These are phyloP conservation scores for Saraca asoca DNA, from an alignment of 331 rosid species.

Conservation along the genomic window DNA sequence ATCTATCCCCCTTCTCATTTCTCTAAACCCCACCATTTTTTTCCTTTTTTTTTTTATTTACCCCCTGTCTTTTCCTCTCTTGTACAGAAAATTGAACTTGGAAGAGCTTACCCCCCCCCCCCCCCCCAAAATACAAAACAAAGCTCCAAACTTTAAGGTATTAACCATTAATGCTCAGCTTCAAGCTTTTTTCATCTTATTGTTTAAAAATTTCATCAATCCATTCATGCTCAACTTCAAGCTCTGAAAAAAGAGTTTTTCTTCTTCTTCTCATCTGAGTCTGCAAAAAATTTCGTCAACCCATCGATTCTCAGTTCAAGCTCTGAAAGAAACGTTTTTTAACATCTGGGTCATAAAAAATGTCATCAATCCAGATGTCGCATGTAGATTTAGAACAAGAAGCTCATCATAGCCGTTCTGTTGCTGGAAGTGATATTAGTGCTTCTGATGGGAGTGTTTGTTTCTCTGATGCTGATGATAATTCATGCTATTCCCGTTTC, in stretches of 20 bases:
- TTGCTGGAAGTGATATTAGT: slow-evolving; percentile 54
- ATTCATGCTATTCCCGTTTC: slow-evolving; percentile 82
- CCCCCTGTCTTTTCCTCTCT: slow-evolving; percentile 1
- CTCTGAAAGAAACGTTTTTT: slow-evolving; percentile 25
- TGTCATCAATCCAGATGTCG: slow-evolving; percentile 49
- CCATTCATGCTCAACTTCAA: too few species aligned
- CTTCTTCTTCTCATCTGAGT: slow-evolving; percentile 38
- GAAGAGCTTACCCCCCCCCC: neutral
- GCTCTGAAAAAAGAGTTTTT: slow-evolving; percentile 10
- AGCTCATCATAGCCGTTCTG: slow-evolving; percentile 38
- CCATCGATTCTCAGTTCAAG: neutral
- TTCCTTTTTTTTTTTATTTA: neutral
- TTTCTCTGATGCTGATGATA: slow-evolving; percentile 85
- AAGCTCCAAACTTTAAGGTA: slow-evolving; percentile 34
- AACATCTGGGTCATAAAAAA: slow-evolving; percentile 41
- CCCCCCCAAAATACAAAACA: too few species aligned
- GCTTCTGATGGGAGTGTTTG: slow-evolving; percentile 60
- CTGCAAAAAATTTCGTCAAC: slow-evolving; percentile 34
- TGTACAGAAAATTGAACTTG: neutral
- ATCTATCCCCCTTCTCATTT: too few species aligned
- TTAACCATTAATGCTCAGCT: slow-evolving; percentile 15
- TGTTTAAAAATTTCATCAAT: too few species aligned
- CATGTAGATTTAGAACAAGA: slow-evolving; percentile 53
- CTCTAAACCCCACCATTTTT: slow-evolving; percentile 29
- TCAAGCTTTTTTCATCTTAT: neutral